Base-by-base conservation (phyloP, 768 basidiomycete species). In the Leucosporidium yakuticum region DNA sequence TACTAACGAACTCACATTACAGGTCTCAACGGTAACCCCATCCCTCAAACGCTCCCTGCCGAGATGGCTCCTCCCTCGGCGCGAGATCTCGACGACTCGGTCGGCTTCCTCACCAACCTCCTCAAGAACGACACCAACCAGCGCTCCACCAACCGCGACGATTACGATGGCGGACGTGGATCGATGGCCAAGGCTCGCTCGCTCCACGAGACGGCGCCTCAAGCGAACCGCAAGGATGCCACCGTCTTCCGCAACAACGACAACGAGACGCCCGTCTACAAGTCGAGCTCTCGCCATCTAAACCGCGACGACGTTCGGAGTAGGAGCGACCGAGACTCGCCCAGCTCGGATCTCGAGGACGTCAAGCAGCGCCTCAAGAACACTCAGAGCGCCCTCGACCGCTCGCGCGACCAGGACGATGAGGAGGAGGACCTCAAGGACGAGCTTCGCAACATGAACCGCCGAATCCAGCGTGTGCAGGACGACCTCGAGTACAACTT, bases 21-120 rank as follows among this genome's bases (percentile, higher is more conserved):
- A 98, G 94, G 85, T 54, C 83, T 99, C 29, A 96, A 94, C 77
- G 95, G 96, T 15, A 93, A 90, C 79, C 85, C 87, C 1, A 85
- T 98, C 54, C 96, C 96, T 2, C 88, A 89, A 36, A 80, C 84
- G 55, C 86, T 99, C 1, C 96, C 96, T 1, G 79, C 84, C 2
- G 96, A 98, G 79, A 85, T 99, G 53, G 82, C 92, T 4, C 95
- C 95, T 0, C 91, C 94, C 2, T 98, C 96, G 5, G 86, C 89
- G 60, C 84, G 87, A 27, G 92, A 95, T 77, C 86, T 98, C 34
- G 89, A 88, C 76, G 85, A 84, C 49, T 94, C 92, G 0, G 94
- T 97, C 66, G 87, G 91, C 76, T 86, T 95, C 75, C 81, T 99
- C 69, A 90, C 89, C 68, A 87, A 88, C 72, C 83, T 98, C 12